Percentiles rank a stretch among this genome's conserved stretches.
Evolutionary conservation across 148 eudicot species (phyloP).

Genomic region (Chenopodium suecicum): DNA sequence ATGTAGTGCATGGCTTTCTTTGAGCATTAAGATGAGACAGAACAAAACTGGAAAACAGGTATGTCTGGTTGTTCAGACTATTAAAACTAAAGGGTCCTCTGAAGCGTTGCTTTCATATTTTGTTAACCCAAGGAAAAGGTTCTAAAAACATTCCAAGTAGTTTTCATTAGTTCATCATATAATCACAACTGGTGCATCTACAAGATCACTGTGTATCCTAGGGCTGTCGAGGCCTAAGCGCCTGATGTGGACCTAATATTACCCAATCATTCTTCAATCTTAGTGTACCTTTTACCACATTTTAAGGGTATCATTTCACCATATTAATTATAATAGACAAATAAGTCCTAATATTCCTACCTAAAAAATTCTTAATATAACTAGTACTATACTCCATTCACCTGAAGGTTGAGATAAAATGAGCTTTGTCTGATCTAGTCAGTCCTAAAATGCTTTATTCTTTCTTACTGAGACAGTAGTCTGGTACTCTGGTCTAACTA

Average conservation of each 20-base stretch:
- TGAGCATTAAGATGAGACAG: background rate
- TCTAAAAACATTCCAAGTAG: background rate
- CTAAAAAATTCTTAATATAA: no score
- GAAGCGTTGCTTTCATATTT: background rate
- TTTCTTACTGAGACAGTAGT: no score
- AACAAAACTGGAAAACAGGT: background rate
- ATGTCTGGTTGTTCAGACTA: background rate
- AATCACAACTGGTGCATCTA: background rate
- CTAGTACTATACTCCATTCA: no score
- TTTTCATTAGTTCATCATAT: background rate
- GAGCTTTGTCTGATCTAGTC: no score
- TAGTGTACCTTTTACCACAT: background rate
- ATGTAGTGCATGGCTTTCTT: background rate
- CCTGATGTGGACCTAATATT: background rate
- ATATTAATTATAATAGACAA: background rate
- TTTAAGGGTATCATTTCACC: background rate
- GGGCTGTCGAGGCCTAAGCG: background rate
- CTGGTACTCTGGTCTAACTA: no score
- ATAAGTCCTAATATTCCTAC: background rate
- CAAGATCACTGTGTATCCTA: no score
- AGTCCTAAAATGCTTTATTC: no score
- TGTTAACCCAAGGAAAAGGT: background rate
- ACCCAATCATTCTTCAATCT: background rate
- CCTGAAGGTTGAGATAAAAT: no score
- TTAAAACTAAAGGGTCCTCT: background rate